phyloP scores from a whole-genome alignment of 2,329 filamentous ascomycete species.

The Coniochaeta prunicola region DNA sequence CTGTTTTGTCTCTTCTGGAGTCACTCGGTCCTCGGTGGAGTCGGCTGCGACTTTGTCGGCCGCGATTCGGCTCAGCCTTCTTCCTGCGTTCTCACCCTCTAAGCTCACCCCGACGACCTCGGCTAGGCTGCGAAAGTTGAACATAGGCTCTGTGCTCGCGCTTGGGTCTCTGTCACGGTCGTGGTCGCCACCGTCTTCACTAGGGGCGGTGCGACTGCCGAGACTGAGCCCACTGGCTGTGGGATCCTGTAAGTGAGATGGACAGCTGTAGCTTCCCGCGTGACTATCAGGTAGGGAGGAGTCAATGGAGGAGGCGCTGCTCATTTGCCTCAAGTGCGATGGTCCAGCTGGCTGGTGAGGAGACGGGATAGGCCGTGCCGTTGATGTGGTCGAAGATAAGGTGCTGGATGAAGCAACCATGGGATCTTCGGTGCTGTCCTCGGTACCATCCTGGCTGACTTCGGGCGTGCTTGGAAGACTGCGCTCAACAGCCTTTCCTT shows the following conservation, averaged over 20 bases:
- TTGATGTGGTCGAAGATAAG: slow-evolving; percentile 22
- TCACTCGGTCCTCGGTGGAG: background rate
- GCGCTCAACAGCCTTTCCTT: slow-evolving; percentile 66
- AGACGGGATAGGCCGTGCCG: slow-evolving; percentile 37
- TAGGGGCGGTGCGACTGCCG: slow-evolving; percentile 33
- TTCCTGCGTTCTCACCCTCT: slow-evolving; percentile 37
- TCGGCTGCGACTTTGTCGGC: slow-evolving; percentile 13
- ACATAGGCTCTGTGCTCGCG: slow-evolving; percentile 65
- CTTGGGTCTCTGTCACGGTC: slow-evolving; percentile 42
- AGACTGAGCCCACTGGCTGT: slow-evolving; percentile 49
- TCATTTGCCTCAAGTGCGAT: slow-evolving; percentile 74
- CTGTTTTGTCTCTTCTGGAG: slow-evolving; percentile 11
- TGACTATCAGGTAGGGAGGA: slow-evolving; percentile 69
- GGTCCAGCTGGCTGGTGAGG: slow-evolving; percentile 49
- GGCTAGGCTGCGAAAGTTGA: slow-evolving; percentile 84
- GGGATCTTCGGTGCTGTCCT: background rate
- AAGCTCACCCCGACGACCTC: slow-evolving; percentile 69
- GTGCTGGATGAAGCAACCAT: slow-evolving; percentile 9
- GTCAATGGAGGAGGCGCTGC: slow-evolving; percentile 75
- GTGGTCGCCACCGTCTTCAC: slow-evolving; percentile 34
- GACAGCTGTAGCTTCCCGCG: slow-evolving; percentile 40
- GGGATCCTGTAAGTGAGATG: slow-evolving; percentile 33
- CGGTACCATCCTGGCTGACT: slow-evolving; percentile 8
- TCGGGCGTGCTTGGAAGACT: slow-evolving; percentile 18
- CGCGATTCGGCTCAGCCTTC: slow-evolving; percentile 20